Evolutionary conservation across 2,329 filamentous ascomycete genomes (phyloP).

Genomic region (Monilinia aucupariae): DNA sequence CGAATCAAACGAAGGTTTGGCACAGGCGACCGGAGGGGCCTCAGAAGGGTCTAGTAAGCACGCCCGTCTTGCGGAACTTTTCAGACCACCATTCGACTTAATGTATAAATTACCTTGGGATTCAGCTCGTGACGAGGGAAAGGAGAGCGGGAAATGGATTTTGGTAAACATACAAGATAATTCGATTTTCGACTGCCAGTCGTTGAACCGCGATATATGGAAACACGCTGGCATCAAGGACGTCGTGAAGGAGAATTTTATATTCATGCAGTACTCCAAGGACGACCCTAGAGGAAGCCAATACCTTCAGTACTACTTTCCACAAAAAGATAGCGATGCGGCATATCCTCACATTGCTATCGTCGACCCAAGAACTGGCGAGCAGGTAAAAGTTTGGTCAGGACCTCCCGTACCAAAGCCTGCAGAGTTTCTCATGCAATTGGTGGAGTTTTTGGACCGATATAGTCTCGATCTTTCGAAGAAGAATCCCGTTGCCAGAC

Average conservation of each 20-base stretch:
- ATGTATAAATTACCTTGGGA: slow-evolving; percentile 81
- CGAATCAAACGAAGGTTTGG: slow-evolving; percentile 42
- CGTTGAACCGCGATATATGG: slow-evolving; percentile 92
- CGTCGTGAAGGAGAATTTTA: slow-evolving; percentile 84
- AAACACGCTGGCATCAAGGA: slow-evolving; percentile 74
- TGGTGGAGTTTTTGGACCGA: slow-evolving; percentile 93
- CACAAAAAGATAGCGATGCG: slow-evolving; percentile 69
- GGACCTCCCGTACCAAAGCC: slow-evolving; percentile 72
- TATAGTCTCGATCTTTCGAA: slow-evolving; percentile 84
- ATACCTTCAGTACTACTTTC: slow-evolving; percentile 89
- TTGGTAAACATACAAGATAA: slow-evolving; percentile 93
- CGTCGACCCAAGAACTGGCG: slow-evolving; percentile 88
- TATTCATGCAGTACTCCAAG: slow-evolving; percentile 93
- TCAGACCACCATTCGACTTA: slow-evolving; percentile 84
- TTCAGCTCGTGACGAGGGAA: slow-evolving; percentile 75
- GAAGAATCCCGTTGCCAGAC: slow-evolving; percentile 85
- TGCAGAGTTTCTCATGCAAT: slow-evolving; percentile 79
- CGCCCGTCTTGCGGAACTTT: slow-evolving; percentile 80
- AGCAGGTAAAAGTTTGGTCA: slow-evolving; percentile 95
- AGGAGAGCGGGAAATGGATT: slow-evolving; percentile 87
- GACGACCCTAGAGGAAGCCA: slow-evolving; percentile 71
- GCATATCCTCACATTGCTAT: slow-evolving; percentile 96
- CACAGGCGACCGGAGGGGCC: slow-evolving; percentile 58
- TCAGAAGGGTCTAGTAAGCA: slow-evolving; percentile 64
- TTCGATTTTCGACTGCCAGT: slow-evolving; percentile 89